Evolutionary conservation across 805 yeast species (phyloP), one percentile per base, ranked within the genome.

Genomic region (Saccharomycopsis vini): DNA sequence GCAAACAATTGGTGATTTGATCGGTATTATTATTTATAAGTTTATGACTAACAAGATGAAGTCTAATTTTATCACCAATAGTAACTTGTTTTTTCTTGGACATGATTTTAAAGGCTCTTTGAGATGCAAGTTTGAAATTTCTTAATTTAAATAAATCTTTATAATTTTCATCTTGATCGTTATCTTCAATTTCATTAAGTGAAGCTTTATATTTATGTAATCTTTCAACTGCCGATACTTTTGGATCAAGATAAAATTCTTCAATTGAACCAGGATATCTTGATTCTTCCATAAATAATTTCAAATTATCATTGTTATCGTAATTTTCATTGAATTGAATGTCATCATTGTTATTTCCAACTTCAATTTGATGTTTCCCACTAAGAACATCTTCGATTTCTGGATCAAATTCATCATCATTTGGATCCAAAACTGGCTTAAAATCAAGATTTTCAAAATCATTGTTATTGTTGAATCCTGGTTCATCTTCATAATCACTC

Each of bases 191-290:
- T 78, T 49, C 94, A 63, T 30, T 84, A 83, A 61, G 86, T 85
- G 51, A 89, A 73, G 47, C 97, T 61, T 97, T 74, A 62, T 87
- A 90, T 49, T 88, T 75, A 24, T 69, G 63, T 45, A 92, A 69
- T 51, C 86, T 73, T 50, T 88, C 87, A 54, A 73, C 73, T 7
- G 85, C 97, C 4, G 82, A 72, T 51, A 75, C 89, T 4, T 62
- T 58, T 24, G 97, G 97, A 37, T 71, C 73, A 35, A 92, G 65
- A 60, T 92, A 97, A 44, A 90, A 64, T 64, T 92, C 98, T 63
- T 92, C 99, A 0, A 97, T 29, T 77, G 71, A 59, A 87, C 97
- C 44, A 89, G 97, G 47, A 74, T 73, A 52, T 79, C 95, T 50
- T 12, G 39, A 41, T 39, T 75, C 62, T 32, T 69, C 69, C 53